A percentile compares a stretch with the other conserved stretches of the same genome.
These are phyloP conservation scores for Talaromyces sp. DNA, from an alignment of 2,329 filamentous ascomycete species.

Conservation along the genomic window DNA sequence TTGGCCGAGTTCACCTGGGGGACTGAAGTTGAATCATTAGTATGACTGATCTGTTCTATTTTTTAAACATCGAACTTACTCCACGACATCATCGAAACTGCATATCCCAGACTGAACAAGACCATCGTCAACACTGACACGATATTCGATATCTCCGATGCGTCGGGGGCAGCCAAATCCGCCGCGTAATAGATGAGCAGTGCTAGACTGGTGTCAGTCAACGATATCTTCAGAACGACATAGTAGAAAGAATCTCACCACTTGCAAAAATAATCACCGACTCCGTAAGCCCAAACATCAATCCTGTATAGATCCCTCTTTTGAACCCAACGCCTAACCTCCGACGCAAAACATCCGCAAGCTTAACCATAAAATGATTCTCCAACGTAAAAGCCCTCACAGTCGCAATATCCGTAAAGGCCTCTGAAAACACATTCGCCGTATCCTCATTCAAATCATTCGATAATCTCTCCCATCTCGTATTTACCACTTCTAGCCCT, in stretches of 20 bases:
- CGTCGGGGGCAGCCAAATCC: conserved; percentile 55
- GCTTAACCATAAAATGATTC: conserved; percentile 65
- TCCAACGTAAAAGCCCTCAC: conserved; percentile 76
- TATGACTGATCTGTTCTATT: conserved; percentile 15
- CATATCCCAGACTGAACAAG: conserved; percentile 76
- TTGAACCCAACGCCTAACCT: conserved; percentile 63
- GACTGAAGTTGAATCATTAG: conserved; percentile 44
- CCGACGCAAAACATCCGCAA: conserved; percentile 51
- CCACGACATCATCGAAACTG: conserved; percentile 66
- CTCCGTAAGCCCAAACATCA: conserved; percentile 76
- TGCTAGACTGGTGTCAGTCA: conserved; percentile 42
- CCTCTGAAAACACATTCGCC: conserved; percentile 49
- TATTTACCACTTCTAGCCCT: conserved; percentile 63
- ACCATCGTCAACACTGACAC: conserved; percentile 77
- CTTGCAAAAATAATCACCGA: conserved; percentile 69
- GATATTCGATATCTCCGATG: conserved; percentile 57
- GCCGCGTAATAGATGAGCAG: conserved; percentile 83
- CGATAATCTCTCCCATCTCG: conserved; percentile 69
- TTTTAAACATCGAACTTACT: conserved; percentile 36
- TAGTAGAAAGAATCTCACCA: conserved; percentile 32
- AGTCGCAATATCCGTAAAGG: conserved; percentile 74
- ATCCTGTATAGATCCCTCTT: conserved; percentile 65
- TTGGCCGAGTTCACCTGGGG: conserved; percentile 77
- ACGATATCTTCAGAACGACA: neutral
- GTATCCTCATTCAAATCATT: conserved; percentile 63